Evolutionary conservation across 129 eudicot species (phyloP), one percentile per base, ranked within the genome.

Genomic region (Lactuca sativa): DNA sequence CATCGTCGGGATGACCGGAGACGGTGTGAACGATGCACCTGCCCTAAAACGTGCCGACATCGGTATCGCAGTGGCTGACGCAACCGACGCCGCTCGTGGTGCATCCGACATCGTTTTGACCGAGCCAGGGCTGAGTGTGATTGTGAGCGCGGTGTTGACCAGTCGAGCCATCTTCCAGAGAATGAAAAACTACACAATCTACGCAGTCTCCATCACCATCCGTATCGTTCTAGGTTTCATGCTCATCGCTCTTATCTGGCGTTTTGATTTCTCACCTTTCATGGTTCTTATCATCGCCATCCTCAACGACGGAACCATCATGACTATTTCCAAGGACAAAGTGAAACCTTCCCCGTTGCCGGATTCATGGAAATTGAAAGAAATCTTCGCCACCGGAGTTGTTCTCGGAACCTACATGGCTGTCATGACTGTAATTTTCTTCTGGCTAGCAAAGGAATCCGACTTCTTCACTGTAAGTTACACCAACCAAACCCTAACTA

Each of bases 1-100:
- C 59, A 91, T 91, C 1, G 83, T 90, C 25, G 97, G 97, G 5
- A 91, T 91, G 97, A 91, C 97, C 16, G 97, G 97, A 69, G 97
- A 91, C 62, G 97, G 97, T 38, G 97, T 91, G 53, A 91, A 91
- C 16, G 97, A 91, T 25, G 97, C 97, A 21, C 97, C 97, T 0
- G 97, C 97, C 30, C 60, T 91, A 16, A 91, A 91, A 75, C 81
- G 79, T 66, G 97, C 97, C 11, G 97, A 91, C 80, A 91, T 91
- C 34, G 97, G 97, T 37, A 91, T 91, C 8, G 97, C 97, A 0
- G 97, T 91, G 15, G 97, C 86, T 32, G 97, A 91, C 76, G 97
- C 97, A 40, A 91, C 97, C 0, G 97, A 91, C 60, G 97, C 97
- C 18, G 97, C 97, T 7, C 79, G 97, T 12, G 70, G 97, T 31